Evolutionary conservation across 306 rosid species (phyloP).

Genomic region (Rosa lucieae): DNA sequence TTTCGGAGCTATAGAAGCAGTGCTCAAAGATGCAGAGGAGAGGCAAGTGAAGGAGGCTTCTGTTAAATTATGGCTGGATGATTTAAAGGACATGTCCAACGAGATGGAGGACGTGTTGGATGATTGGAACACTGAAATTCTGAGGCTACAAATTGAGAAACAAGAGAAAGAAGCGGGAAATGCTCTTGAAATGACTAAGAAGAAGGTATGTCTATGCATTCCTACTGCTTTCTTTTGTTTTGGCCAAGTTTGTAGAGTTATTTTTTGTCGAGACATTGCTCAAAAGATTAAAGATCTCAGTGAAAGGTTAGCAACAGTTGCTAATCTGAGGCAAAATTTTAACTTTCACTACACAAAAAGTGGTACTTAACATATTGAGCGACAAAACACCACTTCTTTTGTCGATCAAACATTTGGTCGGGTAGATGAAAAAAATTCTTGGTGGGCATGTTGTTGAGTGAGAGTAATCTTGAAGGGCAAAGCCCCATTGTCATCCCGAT

Average conservation of each 20-base stretch:
- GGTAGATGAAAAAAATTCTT: background rate
- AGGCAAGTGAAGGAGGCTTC: background rate
- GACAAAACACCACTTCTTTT: background rate
- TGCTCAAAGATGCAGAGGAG: conserved; percentile 5
- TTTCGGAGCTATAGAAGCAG: background rate
- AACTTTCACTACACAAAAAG: background rate
- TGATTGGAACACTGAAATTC: conserved; percentile 15
- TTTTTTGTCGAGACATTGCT: background rate
- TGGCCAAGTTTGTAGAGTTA: background rate
- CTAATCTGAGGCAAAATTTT: too few species aligned
- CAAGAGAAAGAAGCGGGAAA: too few species aligned
- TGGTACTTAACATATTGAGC: background rate
- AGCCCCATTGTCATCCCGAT: conserved; percentile 1
- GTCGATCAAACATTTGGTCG: conserved; percentile 13
- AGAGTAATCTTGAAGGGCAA: background rate
- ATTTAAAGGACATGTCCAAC: conserved; percentile 10
- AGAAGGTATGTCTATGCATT: background rate
- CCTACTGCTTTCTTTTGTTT: background rate
- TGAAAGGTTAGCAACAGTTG: background rate
- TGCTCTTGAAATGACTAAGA: background rate
- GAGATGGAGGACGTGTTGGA: conserved; percentile 15
- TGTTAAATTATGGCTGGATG: conserved; percentile 4
- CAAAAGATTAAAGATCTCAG: background rate
- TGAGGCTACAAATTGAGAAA: background rate
- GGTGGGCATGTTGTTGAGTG: background rate